Conservation (phyloP, 768 basidiomycete genomes). For the Hortiboletus flavorubellus region DNA sequence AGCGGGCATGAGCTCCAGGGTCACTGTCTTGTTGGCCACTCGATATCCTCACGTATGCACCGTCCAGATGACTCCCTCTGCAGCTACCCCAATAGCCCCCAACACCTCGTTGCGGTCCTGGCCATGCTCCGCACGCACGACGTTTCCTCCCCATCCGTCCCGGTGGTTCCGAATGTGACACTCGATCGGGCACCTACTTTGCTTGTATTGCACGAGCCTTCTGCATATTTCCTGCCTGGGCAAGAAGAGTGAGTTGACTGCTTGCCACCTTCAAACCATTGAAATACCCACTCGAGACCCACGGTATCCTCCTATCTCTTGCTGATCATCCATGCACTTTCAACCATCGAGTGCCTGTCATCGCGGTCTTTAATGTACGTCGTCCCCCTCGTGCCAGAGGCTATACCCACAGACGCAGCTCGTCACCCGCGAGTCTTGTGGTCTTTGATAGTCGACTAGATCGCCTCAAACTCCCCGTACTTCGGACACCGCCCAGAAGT, state of each 20-base stretch:
- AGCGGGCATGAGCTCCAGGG: conserved; percentile 38
- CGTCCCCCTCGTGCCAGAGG: neutral
- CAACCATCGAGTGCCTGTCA: conserved; percentile 38
- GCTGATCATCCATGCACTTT: conserved; percentile 46
- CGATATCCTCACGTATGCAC: conserved; percentile 1
- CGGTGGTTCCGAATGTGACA: conserved; percentile 31
- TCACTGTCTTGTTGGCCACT: conserved; percentile 53
- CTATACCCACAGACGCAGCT: conserved; percentile 8
- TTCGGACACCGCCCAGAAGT: conserved; percentile 27
- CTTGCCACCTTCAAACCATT: neutral
- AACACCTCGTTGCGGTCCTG: conserved; percentile 52
- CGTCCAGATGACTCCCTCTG: conserved; percentile 6
- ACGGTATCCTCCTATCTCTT: conserved; percentile 51
- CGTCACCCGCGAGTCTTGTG: conserved; percentile 36
- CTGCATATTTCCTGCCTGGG: conserved; percentile 45
- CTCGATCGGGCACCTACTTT: conserved; percentile 44
- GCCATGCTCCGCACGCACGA: conserved; percentile 42
- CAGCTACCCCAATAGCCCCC: conserved; percentile 64
- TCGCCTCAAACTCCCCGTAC: conserved; percentile 47
- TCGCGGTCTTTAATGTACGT: conserved; percentile 22
- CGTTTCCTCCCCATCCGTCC: conserved; percentile 14
- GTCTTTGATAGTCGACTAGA: conserved; percentile 63
- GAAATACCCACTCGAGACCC: conserved; percentile 20
- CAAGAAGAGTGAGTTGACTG: conserved; percentile 22
- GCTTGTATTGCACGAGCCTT: conserved; percentile 60